These are phyloP conservation scores for Bryoerythrophyllum caledonicum DNA, from an alignment of 225 moss, liverwort and hornwort genomes.

Conservation along the genomic window DNA sequence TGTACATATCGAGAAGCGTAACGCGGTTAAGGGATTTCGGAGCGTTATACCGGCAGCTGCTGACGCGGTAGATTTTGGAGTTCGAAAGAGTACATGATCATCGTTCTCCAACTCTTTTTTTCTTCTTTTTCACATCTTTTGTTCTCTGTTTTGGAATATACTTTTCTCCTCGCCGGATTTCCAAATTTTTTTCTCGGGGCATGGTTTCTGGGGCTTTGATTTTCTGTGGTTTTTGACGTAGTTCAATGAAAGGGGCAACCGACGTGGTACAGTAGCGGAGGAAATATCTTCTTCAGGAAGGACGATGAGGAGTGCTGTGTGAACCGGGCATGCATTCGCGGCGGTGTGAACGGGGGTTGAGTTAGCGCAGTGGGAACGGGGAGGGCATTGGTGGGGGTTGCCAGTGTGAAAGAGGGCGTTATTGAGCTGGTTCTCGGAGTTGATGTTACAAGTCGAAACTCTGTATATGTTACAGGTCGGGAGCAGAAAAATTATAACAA, in stretches of 20 bases:
- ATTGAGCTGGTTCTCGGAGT: too few relatives aligned
- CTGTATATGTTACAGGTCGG: too few relatives aligned
- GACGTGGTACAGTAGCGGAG: slow-evolving; percentile 5
- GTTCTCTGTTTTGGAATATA: not conserved
- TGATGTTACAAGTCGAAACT: too few relatives aligned
- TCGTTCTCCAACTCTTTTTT: not conserved
- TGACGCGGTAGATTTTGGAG: too few relatives aligned
- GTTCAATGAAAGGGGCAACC: not conserved
- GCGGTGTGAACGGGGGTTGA: not conserved
- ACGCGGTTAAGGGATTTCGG: too few relatives aligned
- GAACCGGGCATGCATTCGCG: not conserved
- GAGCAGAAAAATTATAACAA: too few relatives aligned
- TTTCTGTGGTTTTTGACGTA: not conserved
- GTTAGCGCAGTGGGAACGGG: not conserved
- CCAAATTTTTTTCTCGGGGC: too few relatives aligned
- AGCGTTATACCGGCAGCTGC: too few relatives aligned
- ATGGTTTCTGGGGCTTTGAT: not conserved
- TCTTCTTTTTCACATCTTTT: not conserved
- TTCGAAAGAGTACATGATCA: too few relatives aligned
- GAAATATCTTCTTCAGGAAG: not conserved
- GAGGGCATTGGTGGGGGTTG: not conserved
- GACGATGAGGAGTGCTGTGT: not conserved
- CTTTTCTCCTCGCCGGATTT: not conserved
- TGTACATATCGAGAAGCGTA: too few relatives aligned
- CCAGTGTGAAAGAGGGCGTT: not conserved